Conservation (phyloP, 2,329 filamentous ascomycete genomes). For the Sporothrix inflata region DNA sequence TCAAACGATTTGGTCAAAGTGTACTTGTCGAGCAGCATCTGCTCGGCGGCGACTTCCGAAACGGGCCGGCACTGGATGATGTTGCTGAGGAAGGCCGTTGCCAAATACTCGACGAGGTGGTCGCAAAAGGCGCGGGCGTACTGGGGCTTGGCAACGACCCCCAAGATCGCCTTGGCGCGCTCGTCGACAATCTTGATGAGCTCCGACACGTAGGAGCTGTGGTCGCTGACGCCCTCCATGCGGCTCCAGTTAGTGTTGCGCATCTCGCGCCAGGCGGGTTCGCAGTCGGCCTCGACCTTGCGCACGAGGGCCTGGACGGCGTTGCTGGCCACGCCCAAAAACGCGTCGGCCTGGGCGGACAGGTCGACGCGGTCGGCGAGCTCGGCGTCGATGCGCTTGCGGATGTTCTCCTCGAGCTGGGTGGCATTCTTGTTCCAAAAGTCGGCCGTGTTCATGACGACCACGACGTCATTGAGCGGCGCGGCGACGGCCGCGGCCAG, state of each 20-base stretch:
- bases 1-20: slow-evolving; percentile 80
- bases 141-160: slow-evolving; percentile 81
- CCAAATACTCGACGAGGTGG: slow-evolving; percentile 87
- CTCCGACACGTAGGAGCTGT: slow-evolving; percentile 88
- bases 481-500: slow-evolving; percentile 43
- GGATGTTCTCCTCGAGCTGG: slow-evolving; percentile 93
- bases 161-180: slow-evolving; percentile 74
- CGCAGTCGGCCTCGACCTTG: slow-evolving; percentile 79
- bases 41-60: slow-evolving; percentile 91
- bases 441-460: slow-evolving; percentile 94
- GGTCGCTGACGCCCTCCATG: slow-evolving; percentile 90
- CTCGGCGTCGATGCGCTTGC: slow-evolving; percentile 81
- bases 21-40: slow-evolving; percentile 96
- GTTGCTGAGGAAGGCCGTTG: slow-evolving; percentile 76
- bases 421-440: slow-evolving; percentile 95
- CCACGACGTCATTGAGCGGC: slow-evolving; percentile 72
- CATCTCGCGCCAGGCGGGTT: slow-evolving; percentile 95
- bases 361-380: slow-evolving; percentile 78
- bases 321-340: slow-evolving; percentile 90
- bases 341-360: slow-evolving; percentile 90
- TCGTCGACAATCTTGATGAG: slow-evolving; percentile 73
- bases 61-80: slow-evolving; percentile 89
- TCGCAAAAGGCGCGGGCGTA: slow-evolving; percentile 95
- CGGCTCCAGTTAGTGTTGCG: slow-evolving; percentile 92
- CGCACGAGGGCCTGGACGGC: slow-evolving; percentile 83